Base-by-base conservation (phyloP, 345 rosid species). In the Stellera chamaejasme region DNA sequence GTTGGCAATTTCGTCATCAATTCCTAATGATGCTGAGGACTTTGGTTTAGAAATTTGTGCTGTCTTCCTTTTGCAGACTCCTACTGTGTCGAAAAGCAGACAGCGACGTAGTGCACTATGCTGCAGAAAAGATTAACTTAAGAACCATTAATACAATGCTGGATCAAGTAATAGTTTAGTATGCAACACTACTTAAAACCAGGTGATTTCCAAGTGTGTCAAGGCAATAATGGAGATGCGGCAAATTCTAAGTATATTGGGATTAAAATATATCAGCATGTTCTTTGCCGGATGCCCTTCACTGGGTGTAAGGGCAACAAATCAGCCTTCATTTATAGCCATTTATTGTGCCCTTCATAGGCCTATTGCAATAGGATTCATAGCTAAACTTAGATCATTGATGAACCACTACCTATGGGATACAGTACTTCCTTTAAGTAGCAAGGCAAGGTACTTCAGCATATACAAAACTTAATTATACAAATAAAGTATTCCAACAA, bases 51-150 rank as follows among this genome's bases (percentile, higher is more conserved):
- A 55, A 25, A 67, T 69, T 49, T 62, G 50, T 61, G 57, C 55
- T 46, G 70, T 64, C 60, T 67, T 56, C 73, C 50, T 78, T 72
- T 63, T 74, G 61, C 39, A 62, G 61, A 71, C 62, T 62, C 72
- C 82, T 28, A 69, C 69, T 67, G 66, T 66, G 52, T 80, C 89
- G 77, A 69, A 82, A 60, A 71, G 66, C 59, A 85, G 72, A 71
- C 84, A 80, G 26, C 87, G 79, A 52, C 85, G 69, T 36, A 83
- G 72, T 56, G 75, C 66, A 55, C 78, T 72, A 63, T 63, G 56
- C 71, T 79, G 87, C 80, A 76, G 69, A 55, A 54, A 43, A 62
- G 15, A 66, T 45, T 51, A 49, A n/a, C 11, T 3, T 19, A 60
- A 69, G 27, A 48, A 45, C 28, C 14, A 48, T 36, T 15, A 39